These are phyloP conservation scores for Lignosus rhinocerotis DNA, from an alignment of 1,284 basidiomycete genomes.

Conservation along the genomic window DNA sequence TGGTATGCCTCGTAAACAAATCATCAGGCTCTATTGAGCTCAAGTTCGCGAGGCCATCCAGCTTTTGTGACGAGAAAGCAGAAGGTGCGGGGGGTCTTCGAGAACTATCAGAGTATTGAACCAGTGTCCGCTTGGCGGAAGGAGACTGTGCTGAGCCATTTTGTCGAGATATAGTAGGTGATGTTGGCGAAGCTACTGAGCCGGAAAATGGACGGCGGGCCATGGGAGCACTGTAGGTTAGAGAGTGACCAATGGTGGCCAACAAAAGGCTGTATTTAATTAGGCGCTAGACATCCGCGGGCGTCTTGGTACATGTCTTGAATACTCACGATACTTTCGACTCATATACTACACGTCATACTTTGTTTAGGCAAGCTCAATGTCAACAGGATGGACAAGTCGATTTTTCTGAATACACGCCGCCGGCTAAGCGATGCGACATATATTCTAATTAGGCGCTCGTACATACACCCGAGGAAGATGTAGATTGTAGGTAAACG, in stretches of 20 bases:
- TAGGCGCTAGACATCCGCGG: not conserved
- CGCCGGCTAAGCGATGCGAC: not conserved
- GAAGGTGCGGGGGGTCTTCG: conserved; percentile 23
- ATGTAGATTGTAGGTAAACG: conserved; percentile 4
- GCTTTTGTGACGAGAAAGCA: conserved; percentile 24
- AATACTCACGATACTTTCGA: too few species aligned
- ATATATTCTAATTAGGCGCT: conserved; percentile 18
- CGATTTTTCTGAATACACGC: not conserved
- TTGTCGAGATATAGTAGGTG: conserved; percentile 7
- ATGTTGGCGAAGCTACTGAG: conserved; percentile 23
- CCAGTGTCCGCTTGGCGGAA: conserved; percentile 40
- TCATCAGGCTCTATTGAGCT: conserved; percentile 72
- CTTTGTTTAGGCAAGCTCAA: too few species aligned
- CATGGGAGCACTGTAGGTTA: conserved; percentile 22
- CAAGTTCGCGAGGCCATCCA: conserved; percentile 20
- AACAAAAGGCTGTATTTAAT: not conserved
- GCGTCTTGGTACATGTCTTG: not conserved
- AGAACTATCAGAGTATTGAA: conserved; percentile 18
- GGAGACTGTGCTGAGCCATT: conserved; percentile 36
- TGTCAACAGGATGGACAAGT: too few species aligned
- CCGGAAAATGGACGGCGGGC: conserved; percentile 32
- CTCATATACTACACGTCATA: too few species aligned
- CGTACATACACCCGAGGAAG: conserved; percentile 20
- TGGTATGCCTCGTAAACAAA: conserved; percentile 72
- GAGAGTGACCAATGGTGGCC: not conserved